Conservation (phyloP, 768 basidiomycete genomes). For the Psilocybe sp. region DNA sequence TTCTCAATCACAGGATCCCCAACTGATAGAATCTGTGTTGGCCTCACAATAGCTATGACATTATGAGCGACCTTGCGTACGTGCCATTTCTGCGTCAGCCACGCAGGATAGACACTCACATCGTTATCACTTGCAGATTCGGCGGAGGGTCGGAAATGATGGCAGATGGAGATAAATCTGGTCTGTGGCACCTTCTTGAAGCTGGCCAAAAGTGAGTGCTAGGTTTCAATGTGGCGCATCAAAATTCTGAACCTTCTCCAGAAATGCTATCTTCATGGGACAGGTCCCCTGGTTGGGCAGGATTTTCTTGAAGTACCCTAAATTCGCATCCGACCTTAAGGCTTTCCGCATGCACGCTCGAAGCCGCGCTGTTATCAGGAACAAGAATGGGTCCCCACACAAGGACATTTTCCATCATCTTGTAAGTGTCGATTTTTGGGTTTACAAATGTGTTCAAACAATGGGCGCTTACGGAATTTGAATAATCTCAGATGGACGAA, state of each 20-base stretch:
- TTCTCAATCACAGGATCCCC: background rate
- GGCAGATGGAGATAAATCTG: slow-evolving; percentile 22
- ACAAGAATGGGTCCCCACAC: slow-evolving; percentile 24
- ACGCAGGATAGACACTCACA: background rate
- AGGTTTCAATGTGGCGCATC: background rate
- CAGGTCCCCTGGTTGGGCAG: slow-evolving; percentile 24
- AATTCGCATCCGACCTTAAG: slow-evolving; percentile 17
- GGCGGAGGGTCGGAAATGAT: slow-evolving; percentile 30
- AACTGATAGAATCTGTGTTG: background rate
- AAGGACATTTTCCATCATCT: slow-evolving; percentile 31
- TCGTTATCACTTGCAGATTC: slow-evolving; percentile 17
- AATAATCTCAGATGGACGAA: slow-evolving; percentile 34
- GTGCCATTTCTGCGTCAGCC: background rate
- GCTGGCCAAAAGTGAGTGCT: slow-evolving; percentile 23
- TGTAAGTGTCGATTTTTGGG: slow-evolving; percentile 11
- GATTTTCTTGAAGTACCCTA: slow-evolving; percentile 14
- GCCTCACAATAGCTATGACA: slow-evolving; percentile 27
- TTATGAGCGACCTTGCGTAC: slow-evolving; percentile 37
- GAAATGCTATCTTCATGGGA: slow-evolving; percentile 38
- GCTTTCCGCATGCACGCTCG: slow-evolving; percentile 22
- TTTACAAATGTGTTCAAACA: background rate
- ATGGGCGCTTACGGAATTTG: slow-evolving; percentile 6
- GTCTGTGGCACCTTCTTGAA: slow-evolving; percentile 26
- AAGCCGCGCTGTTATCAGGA: slow-evolving; percentile 16
- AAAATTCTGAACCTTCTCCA: slow-evolving; percentile 3